Evolutionary conservation across 352 stramenopile species (phyloP).

Genomic region (Pythium brachiatum): DNA sequence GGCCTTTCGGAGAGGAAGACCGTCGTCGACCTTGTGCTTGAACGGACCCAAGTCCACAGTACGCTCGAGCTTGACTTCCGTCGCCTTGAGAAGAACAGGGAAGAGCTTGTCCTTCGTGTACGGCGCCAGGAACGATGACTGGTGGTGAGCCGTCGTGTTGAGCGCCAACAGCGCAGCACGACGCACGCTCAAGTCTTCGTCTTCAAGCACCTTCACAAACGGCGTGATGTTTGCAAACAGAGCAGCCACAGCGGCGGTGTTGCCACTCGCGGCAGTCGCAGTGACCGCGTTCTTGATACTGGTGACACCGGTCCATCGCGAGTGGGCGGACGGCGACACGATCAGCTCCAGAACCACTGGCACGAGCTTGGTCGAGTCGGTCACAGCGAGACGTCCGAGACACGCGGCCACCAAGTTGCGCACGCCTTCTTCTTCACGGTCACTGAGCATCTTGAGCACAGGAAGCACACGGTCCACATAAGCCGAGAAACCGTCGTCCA

Average conservation of each 20-base stretch:
- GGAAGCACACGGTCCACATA: constrained; percentile 90
- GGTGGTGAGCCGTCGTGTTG: constrained; percentile 96
- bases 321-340: constrained; percentile 46
- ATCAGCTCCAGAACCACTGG: constrained; percentile 87
- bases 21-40: constrained; percentile 97
- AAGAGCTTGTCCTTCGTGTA: constrained; percentile 88
- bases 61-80: constrained; percentile 94
- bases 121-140: constrained; percentile 74
- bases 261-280: constrained; percentile 23
- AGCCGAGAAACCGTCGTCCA: constrained; percentile 68
- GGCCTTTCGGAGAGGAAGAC: constrained; percentile 84
- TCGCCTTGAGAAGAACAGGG: constrained; percentile 87
- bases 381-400: constrained; percentile 92
- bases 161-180: constrained; percentile 94
- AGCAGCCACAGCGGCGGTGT: constrained; percentile 36
- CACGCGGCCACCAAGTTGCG: constrained; percentile 98
- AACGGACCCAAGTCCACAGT: constrained; percentile 98
- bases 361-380: constrained; percentile 88
- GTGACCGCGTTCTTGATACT: constrained; percentile 90
- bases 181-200: constrained; percentile 95
- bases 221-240: constrained; percentile 79
- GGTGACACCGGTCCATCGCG: constrained; percentile 90
- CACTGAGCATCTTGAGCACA: constrained; percentile 92
- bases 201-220: constrained; percentile 92
- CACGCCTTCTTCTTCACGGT: constrained; percentile 93